Percentiles rank a stretch among this genome's conserved stretches.
phyloP scores from a whole-genome alignment of 2,329 filamentous ascomycete genomes.

The Xylaria sp. region DNA sequence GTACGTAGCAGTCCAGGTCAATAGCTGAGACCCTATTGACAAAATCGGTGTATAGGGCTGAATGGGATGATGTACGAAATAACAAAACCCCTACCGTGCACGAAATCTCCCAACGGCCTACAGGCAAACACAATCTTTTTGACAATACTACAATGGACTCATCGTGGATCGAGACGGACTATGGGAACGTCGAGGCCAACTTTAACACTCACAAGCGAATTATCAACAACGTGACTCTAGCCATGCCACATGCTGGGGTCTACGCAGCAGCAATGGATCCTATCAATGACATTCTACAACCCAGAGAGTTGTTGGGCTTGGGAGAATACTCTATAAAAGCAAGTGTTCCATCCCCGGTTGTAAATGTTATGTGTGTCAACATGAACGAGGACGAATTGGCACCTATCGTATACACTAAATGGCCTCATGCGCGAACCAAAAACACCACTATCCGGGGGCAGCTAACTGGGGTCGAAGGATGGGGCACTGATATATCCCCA shows the following conservation, averaged over 20 bases:
- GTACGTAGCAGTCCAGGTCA: slow-evolving; percentile 30
- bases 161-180: slow-evolving; percentile 68
- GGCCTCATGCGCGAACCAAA: slow-evolving; percentile 53
- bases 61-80: slow-evolving; percentile 57
- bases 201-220: slow-evolving; percentile 59
- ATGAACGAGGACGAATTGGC: slow-evolving; percentile 62
- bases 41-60: slow-evolving; percentile 36
- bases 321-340: slow-evolving; percentile 72
- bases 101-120: slow-evolving; percentile 57
- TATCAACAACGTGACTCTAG: slow-evolving; percentile 77
- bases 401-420: slow-evolving; percentile 68
- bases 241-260: slow-evolving; percentile 75
- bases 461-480: slow-evolving; percentile 45
- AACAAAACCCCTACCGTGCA: slow-evolving; percentile 50
- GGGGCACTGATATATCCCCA: slow-evolving; percentile 50
- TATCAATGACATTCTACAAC: slow-evolving; percentile 72
- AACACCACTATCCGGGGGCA: slow-evolving; percentile 42
- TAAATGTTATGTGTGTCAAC: slow-evolving; percentile 77
- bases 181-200: slow-evolving; percentile 56
- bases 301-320: slow-evolving; percentile 65
- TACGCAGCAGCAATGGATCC: slow-evolving; percentile 66
- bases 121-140: slow-evolving; percentile 66
- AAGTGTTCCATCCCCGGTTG: slow-evolving; percentile 69
- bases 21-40: slow-evolving; percentile 36
- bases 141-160: slow-evolving; percentile 75